phyloP scores from a whole-genome alignment of 768 basidiomycete genomes.

The Mycena venus region DNA sequence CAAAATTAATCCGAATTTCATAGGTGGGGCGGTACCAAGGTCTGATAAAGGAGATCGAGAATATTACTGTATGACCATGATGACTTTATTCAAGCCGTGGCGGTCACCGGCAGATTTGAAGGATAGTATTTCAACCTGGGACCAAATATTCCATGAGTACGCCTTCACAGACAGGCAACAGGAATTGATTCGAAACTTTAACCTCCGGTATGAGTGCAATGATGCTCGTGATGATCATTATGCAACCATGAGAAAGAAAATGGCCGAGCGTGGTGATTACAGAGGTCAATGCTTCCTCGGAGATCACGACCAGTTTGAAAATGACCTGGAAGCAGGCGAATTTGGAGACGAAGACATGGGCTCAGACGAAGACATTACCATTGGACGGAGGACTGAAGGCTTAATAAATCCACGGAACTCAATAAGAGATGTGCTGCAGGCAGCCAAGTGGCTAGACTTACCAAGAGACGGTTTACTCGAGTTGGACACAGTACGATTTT shows the following conservation, averaged over 20 bases:
- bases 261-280: neutral
- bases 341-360: neutral
- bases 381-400: neutral
- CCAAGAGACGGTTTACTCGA: neutral
- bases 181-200: neutral
- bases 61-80: slow-evolving; percentile 43
- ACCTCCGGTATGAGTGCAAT: neutral
- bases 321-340: neutral
- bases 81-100: slow-evolving; percentile 2
- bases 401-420: neutral
- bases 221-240: neutral
- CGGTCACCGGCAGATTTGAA: slow-evolving; percentile 34
- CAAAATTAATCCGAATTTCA: slow-evolving; percentile 39
- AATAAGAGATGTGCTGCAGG: neutral
- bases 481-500: neutral
- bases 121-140: neutral
- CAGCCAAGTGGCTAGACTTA: neutral
- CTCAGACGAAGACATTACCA: neutral
- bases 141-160: neutral
- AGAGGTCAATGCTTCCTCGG: neutral
- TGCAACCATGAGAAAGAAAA: neutral
- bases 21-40: slow-evolving; percentile 36
- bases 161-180: neutral
- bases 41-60: slow-evolving; percentile 45
- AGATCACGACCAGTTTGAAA: neutral